phyloP scores from a whole-genome alignment of 306 rosid genomes.

The Carpinus fangiana region DNA sequence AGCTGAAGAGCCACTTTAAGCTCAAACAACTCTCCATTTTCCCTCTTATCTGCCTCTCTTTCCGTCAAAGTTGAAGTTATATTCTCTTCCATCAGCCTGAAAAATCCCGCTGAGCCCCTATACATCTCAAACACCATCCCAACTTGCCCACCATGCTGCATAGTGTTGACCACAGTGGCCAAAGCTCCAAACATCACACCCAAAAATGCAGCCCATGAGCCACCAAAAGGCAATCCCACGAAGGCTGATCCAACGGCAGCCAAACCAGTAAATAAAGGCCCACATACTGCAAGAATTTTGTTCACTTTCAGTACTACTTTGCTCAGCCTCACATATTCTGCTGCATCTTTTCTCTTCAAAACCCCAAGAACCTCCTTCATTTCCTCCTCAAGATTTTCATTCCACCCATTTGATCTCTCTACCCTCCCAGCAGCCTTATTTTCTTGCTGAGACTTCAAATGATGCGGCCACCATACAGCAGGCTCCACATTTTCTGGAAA shows the following conservation, averaged over 20 bases:
- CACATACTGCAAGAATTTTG: constrained; percentile 54
- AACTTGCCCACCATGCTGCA: constrained; percentile 68
- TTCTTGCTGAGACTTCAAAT: neutral
- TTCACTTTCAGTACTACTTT: constrained; percentile 51
- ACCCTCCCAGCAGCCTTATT: neutral
- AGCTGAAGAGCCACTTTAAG: constrained; percentile 48
- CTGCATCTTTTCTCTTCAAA: constrained; percentile 48
- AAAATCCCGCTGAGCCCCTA: constrained; percentile 54
- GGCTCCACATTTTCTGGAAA: constrained; percentile 56
- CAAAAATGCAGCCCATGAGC: constrained; percentile 19
- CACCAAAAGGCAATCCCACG: constrained; percentile 19
- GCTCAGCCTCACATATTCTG: constrained; percentile 64
- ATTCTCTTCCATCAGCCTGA: constrained; percentile 36
- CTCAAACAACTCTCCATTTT: constrained; percentile 54
- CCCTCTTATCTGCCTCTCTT: constrained; percentile 47
- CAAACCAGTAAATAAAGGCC: constrained; percentile 65
- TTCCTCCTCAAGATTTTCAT: constrained; percentile 41
- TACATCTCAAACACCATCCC: constrained; percentile 81
- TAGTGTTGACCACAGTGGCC: constrained; percentile 41
- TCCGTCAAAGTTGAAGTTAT: constrained; percentile 41
- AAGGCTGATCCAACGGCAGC: constrained; percentile 56
- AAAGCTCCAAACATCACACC: constrained; percentile 52
- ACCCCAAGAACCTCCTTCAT: constrained; percentile 49
- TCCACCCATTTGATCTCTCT: constrained; percentile 50
- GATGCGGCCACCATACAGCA: constrained; percentile 72